Evolutionary conservation across 164 flowering plant species (phyloP), one percentile per base, ranked within the genome.

Genomic region (Pachysandra terminalis): DNA sequence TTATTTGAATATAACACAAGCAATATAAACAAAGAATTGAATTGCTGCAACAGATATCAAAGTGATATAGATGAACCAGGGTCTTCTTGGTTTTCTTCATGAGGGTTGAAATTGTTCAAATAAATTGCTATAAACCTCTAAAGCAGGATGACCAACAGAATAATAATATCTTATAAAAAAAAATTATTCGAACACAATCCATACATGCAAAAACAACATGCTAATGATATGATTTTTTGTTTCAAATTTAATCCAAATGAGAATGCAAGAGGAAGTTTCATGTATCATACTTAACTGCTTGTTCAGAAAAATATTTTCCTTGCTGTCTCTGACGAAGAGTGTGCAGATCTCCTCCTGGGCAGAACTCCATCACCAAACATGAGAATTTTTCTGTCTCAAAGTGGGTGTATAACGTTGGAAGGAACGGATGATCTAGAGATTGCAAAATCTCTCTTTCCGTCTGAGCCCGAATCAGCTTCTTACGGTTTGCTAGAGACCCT

Each of bases 251-350:
- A 58, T 16, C 26, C 40, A 56, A 56, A 24, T 12, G 19, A 12
- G 4, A 49, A n/a, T 28, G 16, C 56, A 37, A 51, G 58, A 58
- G 79, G 69, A 58, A 79, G 69, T 64, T 71, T 56, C 35, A 59
- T 25, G 64, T n/a, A 49, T 57, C 51, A 45, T 45, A 45, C 51
- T 13, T 1, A 3, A 13, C 51, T 1, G 51, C 51, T 3, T 45
- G 10, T 15, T 45, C 51, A 45, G 51, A 45, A 13, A 45, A 45
- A 13, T 45, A 13, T 15, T 12, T 45, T 13, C 51, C 51, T 1
- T 5, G 51, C 10, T 45, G 51, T 13, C 51, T 5, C 10, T 5
- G 51, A 5, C 51, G 4, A 5, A 45, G 51, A 5, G 6, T 45
- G 51, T 45, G 51, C 51, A 45, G 10, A 12, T 45, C 51, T 3